Evolutionary conservation across 345 rosid species (phyloP).

Genomic region (Citrus medica): DNA sequence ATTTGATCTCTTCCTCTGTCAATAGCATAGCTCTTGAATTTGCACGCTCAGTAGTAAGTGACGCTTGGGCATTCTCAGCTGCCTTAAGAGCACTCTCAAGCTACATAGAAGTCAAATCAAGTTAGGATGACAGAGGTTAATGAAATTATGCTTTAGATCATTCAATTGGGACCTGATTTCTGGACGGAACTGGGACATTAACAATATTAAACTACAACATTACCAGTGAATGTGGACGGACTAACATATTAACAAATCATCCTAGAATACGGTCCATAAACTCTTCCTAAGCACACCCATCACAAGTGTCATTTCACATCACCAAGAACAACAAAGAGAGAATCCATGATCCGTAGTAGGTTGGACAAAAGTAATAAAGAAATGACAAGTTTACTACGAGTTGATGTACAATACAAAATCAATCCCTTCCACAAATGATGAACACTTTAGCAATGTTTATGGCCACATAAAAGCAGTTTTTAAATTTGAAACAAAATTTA

Average conservation of each 20-base stretch:
- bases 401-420: background rate
- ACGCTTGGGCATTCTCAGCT: constrained; percentile 65
- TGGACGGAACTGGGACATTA: background rate
- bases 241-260: background rate
- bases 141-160: background rate
- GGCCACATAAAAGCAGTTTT: background rate
- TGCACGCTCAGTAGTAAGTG: constrained; percentile 74
- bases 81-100: constrained; percentile 83
- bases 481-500: background rate
- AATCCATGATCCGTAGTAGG: background rate
- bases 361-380: background rate
- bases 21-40: constrained; percentile 69
- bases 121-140: background rate
- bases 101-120: constrained; percentile 31
- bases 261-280: background rate
- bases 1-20: constrained; percentile 85
- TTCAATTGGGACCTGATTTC: background rate
- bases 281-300: background rate
- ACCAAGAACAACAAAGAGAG: background rate
- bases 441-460: no score
- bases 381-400: background rate
- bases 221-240: background rate
- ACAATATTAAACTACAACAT: background rate
- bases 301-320: background rate
- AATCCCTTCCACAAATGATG: background rate